phyloP scores from a whole-genome alignment of 2,329 filamentous ascomycete species.

The Monilinia fructigena region DNA sequence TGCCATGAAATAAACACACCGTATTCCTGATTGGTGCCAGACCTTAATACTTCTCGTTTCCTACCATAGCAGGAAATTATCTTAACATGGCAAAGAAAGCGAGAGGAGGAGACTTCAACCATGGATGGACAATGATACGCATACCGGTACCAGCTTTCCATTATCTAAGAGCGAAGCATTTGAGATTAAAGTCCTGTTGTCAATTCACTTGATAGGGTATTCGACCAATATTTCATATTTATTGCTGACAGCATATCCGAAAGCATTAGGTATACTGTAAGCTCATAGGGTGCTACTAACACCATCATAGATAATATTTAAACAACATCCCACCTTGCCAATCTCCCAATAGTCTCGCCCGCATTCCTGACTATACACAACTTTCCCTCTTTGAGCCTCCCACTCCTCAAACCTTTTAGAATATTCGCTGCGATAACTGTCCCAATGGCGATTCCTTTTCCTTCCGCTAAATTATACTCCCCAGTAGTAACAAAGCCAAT shows the following conservation, averaged over 20 bases:
- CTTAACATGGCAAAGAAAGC: not conserved
- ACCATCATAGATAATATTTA: conserved; percentile 5
- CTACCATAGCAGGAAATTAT: not conserved
- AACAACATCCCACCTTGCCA: conserved; percentile 70
- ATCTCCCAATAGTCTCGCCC: conserved; percentile 74
- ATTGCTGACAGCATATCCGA: not conserved
- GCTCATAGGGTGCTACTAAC: too few species aligned
- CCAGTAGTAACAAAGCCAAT: conserved; percentile 90
- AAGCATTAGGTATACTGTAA: not conserved
- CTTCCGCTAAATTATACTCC: conserved; percentile 75
- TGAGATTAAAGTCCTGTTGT: not conserved
- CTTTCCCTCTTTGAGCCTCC: conserved; percentile 45
- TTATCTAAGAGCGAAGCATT: not conserved
- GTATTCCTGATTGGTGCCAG: not conserved
- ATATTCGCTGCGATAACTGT: conserved; percentile 63
- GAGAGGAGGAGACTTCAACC: not conserved
- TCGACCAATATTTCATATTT: not conserved
- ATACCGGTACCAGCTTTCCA: not conserved
- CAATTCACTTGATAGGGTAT: not conserved
- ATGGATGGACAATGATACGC: not conserved
- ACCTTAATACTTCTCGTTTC: not conserved
- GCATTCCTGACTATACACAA: conserved; percentile 80
- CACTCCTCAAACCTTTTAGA: conserved; percentile 42
- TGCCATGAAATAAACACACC: not conserved
- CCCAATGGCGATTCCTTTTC: conserved; percentile 73